These are phyloP conservation scores for Amphichorda felina DNA, from an alignment of 2,329 filamentous ascomycete species.

Conservation along the genomic window DNA sequence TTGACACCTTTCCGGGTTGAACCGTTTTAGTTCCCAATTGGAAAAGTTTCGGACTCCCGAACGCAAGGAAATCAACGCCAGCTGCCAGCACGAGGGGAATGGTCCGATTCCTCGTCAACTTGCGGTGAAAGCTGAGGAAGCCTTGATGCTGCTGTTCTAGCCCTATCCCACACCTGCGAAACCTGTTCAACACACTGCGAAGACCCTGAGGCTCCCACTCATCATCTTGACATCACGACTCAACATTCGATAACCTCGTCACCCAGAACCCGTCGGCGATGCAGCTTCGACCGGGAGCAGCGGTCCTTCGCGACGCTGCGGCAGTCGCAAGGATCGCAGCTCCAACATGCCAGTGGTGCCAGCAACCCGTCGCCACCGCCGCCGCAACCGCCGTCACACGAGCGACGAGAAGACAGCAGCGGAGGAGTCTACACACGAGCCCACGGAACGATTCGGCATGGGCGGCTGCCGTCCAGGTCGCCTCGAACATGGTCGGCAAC, in stretches of 20 bases:
- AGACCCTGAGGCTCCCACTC: too few species aligned
- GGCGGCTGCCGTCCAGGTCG: conserved; percentile 61
- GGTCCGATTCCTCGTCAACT: too few species aligned
- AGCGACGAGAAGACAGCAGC: conserved; percentile 9
- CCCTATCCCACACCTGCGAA: too few species aligned
- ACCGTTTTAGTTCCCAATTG: conserved; percentile 1
- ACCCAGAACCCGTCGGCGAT: too few species aligned
- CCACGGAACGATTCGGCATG: conserved; percentile 49
- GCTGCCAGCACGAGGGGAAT: too few species aligned
- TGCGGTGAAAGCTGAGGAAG: too few species aligned
- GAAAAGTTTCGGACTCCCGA: neutral
- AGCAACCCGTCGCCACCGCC: conserved; percentile 7
- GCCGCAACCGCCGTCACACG: conserved; percentile 5
- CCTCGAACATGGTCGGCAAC: conserved; percentile 60
- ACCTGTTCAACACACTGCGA: too few species aligned
- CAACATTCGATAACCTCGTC: neutral
- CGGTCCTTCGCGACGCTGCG: conserved; percentile 30
- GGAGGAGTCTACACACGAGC: conserved; percentile 28
- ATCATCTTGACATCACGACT: neutral
- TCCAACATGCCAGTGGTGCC: conserved; percentile 18
- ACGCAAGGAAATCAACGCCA: neutral
- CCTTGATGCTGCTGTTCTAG: too few species aligned
- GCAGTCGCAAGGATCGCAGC: conserved; percentile 12
- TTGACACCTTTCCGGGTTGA: neutral
- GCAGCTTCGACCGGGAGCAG: conserved; percentile 43